Evolutionary conservation across 495 filamentous ascomycete species (phyloP), one percentile per base, ranked within the genome.

Genomic region (Chaetomidium leptoderma): DNA sequence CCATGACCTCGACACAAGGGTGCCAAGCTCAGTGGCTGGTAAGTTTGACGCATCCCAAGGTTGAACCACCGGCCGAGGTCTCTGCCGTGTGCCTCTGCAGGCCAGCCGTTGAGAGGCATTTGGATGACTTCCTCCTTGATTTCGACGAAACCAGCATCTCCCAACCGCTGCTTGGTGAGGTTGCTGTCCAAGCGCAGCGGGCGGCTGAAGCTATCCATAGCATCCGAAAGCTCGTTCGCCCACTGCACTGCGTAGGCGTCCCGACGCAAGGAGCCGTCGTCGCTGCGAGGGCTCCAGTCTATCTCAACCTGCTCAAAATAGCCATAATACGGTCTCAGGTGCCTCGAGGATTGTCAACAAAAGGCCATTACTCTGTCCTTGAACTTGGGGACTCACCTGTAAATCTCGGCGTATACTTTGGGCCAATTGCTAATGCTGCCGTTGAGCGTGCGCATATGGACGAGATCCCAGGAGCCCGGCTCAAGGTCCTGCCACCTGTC

Each of bases 291-390:
- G 24, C 80, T 74, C 47, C 88, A 83, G 68, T 97, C 91, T 32
- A 97, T 88, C 67, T 97, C 92, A n/a, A 96, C 83, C 53, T 96
- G 91, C 71, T 97, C 92, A 45, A 96, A 76, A 71, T 81, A 85
- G 11, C 89, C 91, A 55, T 69, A 74, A 5, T 87, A 84, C 10
- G 92, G 90, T 58, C 82, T 86, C n/a, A 96, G 80, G 63, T 96
- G 91, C 39, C 85, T 84, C 45, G 24, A 26, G 33, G 48, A n/a
- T 37, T 10, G 47, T 70, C 37, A 69, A 60, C 27, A 50, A 57
- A n/a, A n/a, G n/a, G n/a, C 23, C 11, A 10, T 32, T n/a, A 13
- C 21, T 13, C 3, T 3, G 9, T 11, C 11, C 4, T 19, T 10
- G 16, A 40, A 27, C 52, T 39, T 21, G 24, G 32, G 39, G 14